These are phyloP conservation scores for Pestalotiopsis sp. DNA, from an alignment of 2,329 filamentous ascomycete genomes.

Conservation along the genomic window DNA sequence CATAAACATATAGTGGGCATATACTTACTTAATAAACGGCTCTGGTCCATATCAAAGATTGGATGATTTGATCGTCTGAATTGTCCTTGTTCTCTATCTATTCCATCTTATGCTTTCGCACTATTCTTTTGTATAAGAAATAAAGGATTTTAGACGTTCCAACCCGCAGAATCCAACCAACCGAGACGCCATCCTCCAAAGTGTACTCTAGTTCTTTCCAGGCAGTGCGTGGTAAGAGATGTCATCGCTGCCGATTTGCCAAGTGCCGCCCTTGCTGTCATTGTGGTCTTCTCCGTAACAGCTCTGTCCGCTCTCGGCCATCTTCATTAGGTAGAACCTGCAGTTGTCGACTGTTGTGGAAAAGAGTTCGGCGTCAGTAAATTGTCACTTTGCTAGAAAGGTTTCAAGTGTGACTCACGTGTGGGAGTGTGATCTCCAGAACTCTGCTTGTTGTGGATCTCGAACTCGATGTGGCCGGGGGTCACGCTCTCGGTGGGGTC, in stretches of 20 bases:
- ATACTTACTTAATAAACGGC: too few relatives aligned
- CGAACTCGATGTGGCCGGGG: neutral
- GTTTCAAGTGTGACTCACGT: neutral
- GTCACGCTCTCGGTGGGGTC: neutral
- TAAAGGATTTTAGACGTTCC: neutral
- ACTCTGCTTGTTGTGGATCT: constrained; percentile 5
- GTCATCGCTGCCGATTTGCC: neutral
- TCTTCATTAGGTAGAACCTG: neutral
- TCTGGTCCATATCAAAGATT: too few relatives aligned
- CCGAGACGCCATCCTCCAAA: too few relatives aligned
- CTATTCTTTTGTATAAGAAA: too few relatives aligned
- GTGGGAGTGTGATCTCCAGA: neutral
- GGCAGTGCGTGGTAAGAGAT: neutral
- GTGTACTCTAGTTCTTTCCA: neutral
- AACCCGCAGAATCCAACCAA: too few relatives aligned
- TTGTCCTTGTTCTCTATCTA: too few relatives aligned
- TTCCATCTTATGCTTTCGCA: too few relatives aligned
- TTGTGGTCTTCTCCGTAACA: constrained; percentile 3
- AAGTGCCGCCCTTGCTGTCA: neutral
- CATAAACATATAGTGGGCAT: too few relatives aligned
- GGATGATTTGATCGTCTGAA: too few relatives aligned
- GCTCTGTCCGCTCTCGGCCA: neutral
- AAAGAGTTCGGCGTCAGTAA: neutral
- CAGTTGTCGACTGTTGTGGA: neutral
- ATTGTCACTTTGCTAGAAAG: neutral